Evolutionary conservation across 139 green algal genomes (phyloP).

Genomic region (Axilococcus clingmanii): DNA sequence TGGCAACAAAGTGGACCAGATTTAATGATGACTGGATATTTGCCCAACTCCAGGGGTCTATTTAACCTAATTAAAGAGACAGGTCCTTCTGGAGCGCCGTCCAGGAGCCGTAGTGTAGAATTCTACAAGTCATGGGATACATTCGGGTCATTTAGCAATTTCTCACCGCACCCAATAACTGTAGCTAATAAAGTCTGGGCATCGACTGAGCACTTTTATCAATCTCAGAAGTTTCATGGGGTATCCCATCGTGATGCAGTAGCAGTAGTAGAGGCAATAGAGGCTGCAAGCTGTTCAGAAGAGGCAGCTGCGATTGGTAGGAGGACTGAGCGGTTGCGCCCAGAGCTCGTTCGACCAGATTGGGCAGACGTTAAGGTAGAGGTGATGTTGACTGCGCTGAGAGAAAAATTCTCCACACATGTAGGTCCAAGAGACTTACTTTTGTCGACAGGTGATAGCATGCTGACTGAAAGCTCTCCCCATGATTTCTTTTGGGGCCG

Average conservation of each 20-base stretch:
- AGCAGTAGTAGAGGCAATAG: conserved; percentile 57
- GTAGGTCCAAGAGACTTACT: conserved; percentile 55
- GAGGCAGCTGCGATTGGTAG: conserved; percentile 78
- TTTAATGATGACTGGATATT: conserved; percentile 79
- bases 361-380: conserved; percentile 68
- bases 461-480: conserved; percentile 66
- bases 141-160: conserved; percentile 89
- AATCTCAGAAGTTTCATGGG: conserved; percentile 81
- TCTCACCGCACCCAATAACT: conserved; percentile 78
- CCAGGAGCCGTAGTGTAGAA: conserved; percentile 13
- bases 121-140: conserved; percentile 98
- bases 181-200: conserved; percentile 58
- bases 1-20: conserved; percentile 70
- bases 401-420: conserved; percentile 76
- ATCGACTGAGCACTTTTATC: conserved; percentile 87
- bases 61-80: conserved; percentile 9
- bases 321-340: conserved; percentile 39
- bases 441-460: conserved; percentile 33
- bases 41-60: conserved; percentile 61
- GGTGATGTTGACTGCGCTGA: conserved; percentile 76
- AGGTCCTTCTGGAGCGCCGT: not conserved
- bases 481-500: conserved; percentile 85
- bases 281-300: conserved; percentile 63
- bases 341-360: conserved; percentile 67
- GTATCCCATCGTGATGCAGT: conserved; percentile 19